Evolutionary conservation across 2,329 filamentous ascomycete genomes (phyloP), one percentile per base, ranked within the genome.

Genomic region (Xylariaceae sp.): DNA sequence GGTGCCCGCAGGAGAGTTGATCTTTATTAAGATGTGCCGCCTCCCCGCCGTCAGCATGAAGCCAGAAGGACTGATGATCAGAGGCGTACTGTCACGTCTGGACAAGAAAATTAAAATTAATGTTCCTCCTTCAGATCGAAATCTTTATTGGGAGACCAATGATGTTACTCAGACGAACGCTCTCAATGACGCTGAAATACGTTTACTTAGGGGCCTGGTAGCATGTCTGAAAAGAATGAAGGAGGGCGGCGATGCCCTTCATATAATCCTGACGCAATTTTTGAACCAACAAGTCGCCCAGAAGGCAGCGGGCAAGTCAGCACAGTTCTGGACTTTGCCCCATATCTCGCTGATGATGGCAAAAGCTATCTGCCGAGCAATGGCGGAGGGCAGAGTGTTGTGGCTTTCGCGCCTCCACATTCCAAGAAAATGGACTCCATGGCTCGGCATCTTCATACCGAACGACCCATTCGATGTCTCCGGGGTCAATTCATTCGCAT

Each of bases 11-110:
- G 48, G 48, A 40, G 48, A 51, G 21, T 34, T 51, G 19, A 51
- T 51, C 6, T 51, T 51, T n/a, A 51, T 51, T 36, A 51, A 51
- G 28, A 43, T 43, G 48, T 51, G 48, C 19, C 48, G 48, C 37
- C 37, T 51, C 6, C 48, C 48, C 8, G 37, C 48, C 7, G 36
- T 43, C 14, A 51, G 7, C 19, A 43, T 51, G 26, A 16, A 19
- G 14, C 37, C 28, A 11, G 48, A 51, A 26, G 48, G 48, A 17
- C 37, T 51, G 6, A 43, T 43, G 48, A 14, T 51, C 28, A 51
- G 19, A 43, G 48, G 48, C 14, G 48, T 51, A 24, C 48, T 51
- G 5, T 51, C 48, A 24, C 48, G 48, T 12, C 37, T 51, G 9
- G 48, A 51, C 14, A 51, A 51, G 48, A 51, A 51, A 23, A 41